phyloP scores from a whole-genome alignment of 495 filamentous ascomycete species.

The Talaromyces ruber region DNA sequence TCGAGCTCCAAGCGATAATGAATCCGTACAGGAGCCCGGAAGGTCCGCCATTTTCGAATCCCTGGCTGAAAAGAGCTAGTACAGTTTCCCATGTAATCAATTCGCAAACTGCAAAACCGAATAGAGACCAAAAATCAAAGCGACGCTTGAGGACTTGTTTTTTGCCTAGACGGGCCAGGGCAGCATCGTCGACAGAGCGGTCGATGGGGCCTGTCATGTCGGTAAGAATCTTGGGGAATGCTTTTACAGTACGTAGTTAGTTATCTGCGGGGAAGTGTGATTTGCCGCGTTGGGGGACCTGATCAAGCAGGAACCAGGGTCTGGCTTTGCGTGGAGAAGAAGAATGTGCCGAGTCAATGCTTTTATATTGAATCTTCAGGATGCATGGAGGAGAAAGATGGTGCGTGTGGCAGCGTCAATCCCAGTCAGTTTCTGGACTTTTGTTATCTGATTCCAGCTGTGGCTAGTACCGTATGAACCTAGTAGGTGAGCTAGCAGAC shows the following conservation, averaged over 20 bases:
- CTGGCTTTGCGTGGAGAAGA: neutral
- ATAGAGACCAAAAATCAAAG: slow-evolving; percentile 28
- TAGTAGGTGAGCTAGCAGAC: neutral
- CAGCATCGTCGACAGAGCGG: slow-evolving; percentile 14
- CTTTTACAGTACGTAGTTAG: neutral
- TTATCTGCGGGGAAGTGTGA: neutral
- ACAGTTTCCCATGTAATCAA: slow-evolving; percentile 32
- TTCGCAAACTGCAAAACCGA: slow-evolving; percentile 29
- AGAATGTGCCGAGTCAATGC: neutral
- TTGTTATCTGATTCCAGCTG: neutral
- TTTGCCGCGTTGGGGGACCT: neutral
- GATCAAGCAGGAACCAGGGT: neutral
- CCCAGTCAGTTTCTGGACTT: neutral
- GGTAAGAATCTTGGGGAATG: neutral
- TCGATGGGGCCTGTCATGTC: slow-evolving; percentile 4
- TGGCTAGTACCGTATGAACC: neutral
- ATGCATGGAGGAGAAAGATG: neutral
- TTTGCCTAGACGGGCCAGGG: slow-evolving; percentile 27
- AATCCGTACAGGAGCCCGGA: slow-evolving; percentile 41
- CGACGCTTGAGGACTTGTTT: slow-evolving; percentile 29
- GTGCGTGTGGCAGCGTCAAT: neutral
- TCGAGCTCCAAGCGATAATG: slow-evolving; percentile 38
- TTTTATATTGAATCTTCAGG: neutral
- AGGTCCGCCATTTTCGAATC: slow-evolving; percentile 33
- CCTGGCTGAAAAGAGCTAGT: slow-evolving; percentile 18